A percentile compares a stretch with the other conserved stretches of the same genome.
phyloP scores from a whole-genome alignment of 805 yeast species.

The Cyberlindnera bimundalis region DNA sequence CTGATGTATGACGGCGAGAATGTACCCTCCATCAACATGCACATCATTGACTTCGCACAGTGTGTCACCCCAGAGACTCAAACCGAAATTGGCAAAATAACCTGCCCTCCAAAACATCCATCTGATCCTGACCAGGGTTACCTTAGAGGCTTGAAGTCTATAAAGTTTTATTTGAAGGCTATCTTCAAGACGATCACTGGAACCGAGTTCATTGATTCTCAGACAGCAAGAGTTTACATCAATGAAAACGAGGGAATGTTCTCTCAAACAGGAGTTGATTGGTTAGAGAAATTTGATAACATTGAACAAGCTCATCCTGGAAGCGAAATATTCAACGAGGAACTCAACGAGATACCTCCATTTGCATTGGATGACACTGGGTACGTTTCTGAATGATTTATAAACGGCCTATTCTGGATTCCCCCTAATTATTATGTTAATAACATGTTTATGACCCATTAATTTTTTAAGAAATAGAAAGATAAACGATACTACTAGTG shows the following conservation, averaged over 20 bases:
- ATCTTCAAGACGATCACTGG: constrained; percentile 58
- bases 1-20: constrained; percentile 80
- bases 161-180: constrained; percentile 59
- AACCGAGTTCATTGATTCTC: constrained; percentile 30
- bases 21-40: constrained; percentile 40
- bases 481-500: neutral
- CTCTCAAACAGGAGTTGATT: constrained; percentile 28
- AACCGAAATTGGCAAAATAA: constrained; percentile 36
- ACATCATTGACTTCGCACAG: constrained; percentile 94
- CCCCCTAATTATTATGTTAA: neutral
- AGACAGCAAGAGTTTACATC: constrained; percentile 21
- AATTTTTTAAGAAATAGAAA: neutral
- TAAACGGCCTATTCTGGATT: neutral
- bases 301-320: constrained; percentile 31
- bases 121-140: constrained; percentile 76
- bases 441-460: constrained; percentile 10
- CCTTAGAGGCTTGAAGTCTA: constrained; percentile 72
- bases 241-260: constrained; percentile 23
- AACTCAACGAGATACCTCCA: constrained; percentile 23
- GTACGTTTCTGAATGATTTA: constrained; percentile 26
- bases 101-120: constrained; percentile 71
- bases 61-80: constrained; percentile 66
- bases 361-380: constrained; percentile 27
- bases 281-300: constrained; percentile 38
- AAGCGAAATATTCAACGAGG: constrained; percentile 23